Evolutionary conservation across 176 grass and related monocot genomes (phyloP).

Genomic region (Carex myosuroides): DNA sequence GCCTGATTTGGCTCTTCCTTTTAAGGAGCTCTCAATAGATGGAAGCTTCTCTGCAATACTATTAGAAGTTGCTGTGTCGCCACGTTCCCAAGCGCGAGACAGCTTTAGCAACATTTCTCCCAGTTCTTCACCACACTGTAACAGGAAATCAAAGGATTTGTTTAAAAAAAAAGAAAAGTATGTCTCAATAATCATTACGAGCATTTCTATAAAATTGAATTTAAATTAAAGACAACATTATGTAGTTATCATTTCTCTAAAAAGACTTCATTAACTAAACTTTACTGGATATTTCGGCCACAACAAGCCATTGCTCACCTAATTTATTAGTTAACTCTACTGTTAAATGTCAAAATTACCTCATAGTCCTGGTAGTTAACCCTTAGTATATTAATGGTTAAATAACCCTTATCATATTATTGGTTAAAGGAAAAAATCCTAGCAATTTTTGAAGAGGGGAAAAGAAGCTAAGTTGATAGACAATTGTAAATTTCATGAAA

Average conservation of each 20-base stretch:
- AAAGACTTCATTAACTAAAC: neutral
- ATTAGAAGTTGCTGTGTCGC: conserved; percentile 60
- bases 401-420: neutral
- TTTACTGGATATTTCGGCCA: neutral
- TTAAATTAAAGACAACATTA: neutral
- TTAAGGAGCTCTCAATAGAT: conserved; percentile 46
- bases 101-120: conserved; percentile 74
- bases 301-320: neutral
- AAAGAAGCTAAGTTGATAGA: neutral
- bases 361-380: neutral
- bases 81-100: conserved; percentile 60
- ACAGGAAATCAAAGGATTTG: neutral
- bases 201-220: neutral
- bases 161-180: neutral
- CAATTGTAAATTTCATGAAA: neutral
- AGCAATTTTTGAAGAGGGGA: neutral
- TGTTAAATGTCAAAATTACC: neutral
- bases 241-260: neutral
- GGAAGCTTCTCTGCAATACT: conserved; percentile 55
- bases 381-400: neutral
- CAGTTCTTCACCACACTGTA: conserved; percentile 66
- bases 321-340: neutral
- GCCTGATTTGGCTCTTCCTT: conserved; percentile 65
- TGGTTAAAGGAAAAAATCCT: neutral
- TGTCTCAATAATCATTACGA: neutral